Conservation (phyloP, 2,329 filamentous ascomycete genomes). For the Monosporascus sp. region DNA sequence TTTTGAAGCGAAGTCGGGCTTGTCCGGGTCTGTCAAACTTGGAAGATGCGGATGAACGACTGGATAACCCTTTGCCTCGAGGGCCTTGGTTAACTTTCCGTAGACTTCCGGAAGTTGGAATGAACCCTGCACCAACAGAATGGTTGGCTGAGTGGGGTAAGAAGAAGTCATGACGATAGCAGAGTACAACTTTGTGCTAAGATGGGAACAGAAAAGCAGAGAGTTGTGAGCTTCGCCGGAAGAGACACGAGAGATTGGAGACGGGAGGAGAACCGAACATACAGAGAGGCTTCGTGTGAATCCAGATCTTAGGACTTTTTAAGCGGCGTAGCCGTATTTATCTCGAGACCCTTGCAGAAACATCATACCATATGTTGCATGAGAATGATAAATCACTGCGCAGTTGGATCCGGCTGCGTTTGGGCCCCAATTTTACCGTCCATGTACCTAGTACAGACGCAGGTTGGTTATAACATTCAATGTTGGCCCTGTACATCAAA, state of each 20-base stretch:
- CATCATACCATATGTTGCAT: too few relatives aligned
- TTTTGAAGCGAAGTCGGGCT: conserved; percentile 2
- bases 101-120: conserved; percentile 7
- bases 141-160: neutral
- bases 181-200: neutral
- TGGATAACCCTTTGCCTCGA: neutral
- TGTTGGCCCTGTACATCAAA: too few relatives aligned
- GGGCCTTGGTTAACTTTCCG: neutral
- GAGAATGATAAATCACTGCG: too few relatives aligned
- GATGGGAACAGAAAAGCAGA: neutral
- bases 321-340: too few relatives aligned
- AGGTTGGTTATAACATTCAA: too few relatives aligned
- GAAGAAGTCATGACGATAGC: neutral
- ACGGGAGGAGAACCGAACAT: neutral
- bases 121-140: conserved; percentile 4
- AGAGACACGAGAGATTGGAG: neutral
- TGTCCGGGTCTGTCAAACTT: neutral
- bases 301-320: too few relatives aligned
- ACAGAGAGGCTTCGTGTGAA: neutral
- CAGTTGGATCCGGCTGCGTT: too few relatives aligned
- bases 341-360: too few relatives aligned
- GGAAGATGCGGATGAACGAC: conserved; percentile 4
- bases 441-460: too few relatives aligned
- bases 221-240: neutral
- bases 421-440: too few relatives aligned